These are phyloP conservation scores for Verticillium isaacii DNA, from an alignment of 2,329 filamentous ascomycete species.

Conservation along the genomic window DNA sequence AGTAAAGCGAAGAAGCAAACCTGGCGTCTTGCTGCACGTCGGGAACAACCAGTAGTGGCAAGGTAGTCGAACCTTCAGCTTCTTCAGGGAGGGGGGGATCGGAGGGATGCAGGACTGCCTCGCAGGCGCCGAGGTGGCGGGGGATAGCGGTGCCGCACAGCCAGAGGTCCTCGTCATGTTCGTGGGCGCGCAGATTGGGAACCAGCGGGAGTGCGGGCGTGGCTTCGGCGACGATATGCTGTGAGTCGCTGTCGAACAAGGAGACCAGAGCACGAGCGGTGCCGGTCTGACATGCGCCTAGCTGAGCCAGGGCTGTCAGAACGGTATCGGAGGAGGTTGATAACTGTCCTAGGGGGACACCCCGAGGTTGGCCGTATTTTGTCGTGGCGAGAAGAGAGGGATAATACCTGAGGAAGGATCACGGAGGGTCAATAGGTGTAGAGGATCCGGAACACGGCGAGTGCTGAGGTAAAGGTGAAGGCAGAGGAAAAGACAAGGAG, in stretches of 20 bases:
- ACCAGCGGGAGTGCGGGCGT: constrained; percentile 34
- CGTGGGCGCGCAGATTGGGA: constrained; percentile 15
- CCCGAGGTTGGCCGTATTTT: constrained; percentile 14
- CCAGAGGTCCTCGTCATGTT: constrained; percentile 13
- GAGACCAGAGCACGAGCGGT: constrained; percentile 38
- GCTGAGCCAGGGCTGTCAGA: constrained; percentile 45
- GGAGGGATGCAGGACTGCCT: constrained; percentile 15
- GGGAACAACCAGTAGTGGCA: constrained; percentile 27
- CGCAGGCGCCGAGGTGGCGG: constrained; percentile 22
- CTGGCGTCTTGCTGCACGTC: constrained; percentile 27
- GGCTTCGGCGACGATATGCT: constrained; percentile 48
- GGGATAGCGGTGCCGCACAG: constrained; percentile 24
- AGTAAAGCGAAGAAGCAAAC: constrained; percentile 22
- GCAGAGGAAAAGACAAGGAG: background rate
- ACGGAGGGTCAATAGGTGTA: background rate
- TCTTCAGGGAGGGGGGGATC: background rate
- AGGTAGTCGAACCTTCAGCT: constrained; percentile 2
- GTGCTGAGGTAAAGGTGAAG: too few relatives aligned
- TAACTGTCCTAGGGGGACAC: constrained; percentile 17
- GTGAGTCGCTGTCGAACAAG: constrained; percentile 41
- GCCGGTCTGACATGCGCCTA: constrained; percentile 37
- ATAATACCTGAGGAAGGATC: constrained; percentile 9
- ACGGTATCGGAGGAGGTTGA: constrained; percentile 26
- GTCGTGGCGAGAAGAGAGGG: constrained; percentile 9
- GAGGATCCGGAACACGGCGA: background rate